A percentile compares a stretch with the other conserved stretches of the same genome.
Conservation (phyloP, 495 filamentous ascomycete genomes). For the Thermothielavioides terrestris region DNA sequence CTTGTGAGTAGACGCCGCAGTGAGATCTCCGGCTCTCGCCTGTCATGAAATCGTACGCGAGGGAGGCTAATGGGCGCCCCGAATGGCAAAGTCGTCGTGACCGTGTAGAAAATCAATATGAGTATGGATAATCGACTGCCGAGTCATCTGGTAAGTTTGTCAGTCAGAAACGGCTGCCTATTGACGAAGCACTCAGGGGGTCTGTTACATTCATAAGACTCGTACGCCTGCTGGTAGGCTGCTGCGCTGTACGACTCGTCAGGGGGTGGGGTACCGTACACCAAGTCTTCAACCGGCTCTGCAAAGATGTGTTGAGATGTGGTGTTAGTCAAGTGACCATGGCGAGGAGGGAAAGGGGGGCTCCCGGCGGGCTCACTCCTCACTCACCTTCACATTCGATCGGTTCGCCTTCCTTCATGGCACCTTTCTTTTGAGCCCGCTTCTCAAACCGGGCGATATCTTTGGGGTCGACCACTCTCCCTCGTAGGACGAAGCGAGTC, state of each 20-base stretch:
- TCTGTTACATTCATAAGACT: not conserved
- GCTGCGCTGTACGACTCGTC: slow-evolving; percentile 1
- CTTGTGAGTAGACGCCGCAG: too few relatives aligned
- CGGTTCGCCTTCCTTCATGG: slow-evolving; percentile 8
- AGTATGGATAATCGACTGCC: not conserved
- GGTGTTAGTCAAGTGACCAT: not conserved
- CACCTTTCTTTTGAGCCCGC: slow-evolving; percentile 25
- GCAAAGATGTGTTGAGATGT: not conserved
- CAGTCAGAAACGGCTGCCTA: not conserved
- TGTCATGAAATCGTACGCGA: too few relatives aligned
- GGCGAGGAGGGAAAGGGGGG: too few relatives aligned
- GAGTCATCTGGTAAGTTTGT: not conserved
- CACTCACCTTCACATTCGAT: slow-evolving; percentile 1
- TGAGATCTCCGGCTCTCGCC: too few relatives aligned
- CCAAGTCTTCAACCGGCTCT: slow-evolving; percentile 23
- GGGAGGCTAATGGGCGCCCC: not conserved
- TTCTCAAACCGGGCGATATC: slow-evolving; percentile 32
- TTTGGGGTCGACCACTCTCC: slow-evolving; percentile 26
- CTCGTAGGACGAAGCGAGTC: slow-evolving; percentile 25
- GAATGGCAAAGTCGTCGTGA: not conserved
- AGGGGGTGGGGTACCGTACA: slow-evolving; percentile 20
- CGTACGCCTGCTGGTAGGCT: not conserved
- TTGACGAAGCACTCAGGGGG: not conserved
- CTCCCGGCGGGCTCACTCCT: too few relatives aligned
- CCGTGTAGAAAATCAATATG: not conserved